Base-by-base conservation (phyloP, 768 basidiomycete species). In the Russula compacta region DNA sequence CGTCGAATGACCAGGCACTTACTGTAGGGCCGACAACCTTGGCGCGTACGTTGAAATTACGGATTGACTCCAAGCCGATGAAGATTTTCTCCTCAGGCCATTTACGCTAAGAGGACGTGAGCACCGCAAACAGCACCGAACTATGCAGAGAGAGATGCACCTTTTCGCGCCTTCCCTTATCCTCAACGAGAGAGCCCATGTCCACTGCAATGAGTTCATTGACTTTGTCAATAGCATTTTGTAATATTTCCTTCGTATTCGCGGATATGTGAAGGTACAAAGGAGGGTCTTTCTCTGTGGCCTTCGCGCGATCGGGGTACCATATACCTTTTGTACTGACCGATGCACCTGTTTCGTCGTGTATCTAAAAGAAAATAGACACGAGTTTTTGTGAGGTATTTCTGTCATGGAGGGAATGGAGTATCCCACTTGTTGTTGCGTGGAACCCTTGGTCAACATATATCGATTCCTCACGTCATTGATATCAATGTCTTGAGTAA, bases 81-180 rank as follows among this genome's bases (percentile, higher is more conserved):
- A 85, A 86, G 9, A 98, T 75, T 73, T 97, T 98, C 73, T 95
- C 94, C 72, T 98, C 95, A 1, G 95, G 94, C 95, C 95, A 98
- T 83, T 95, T 97, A 57, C 92, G 81, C 89, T 93, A 68, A 10
- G 40, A 47, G 19, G 17, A 44, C 14, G 44, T 69, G 60, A 69
- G 68, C 29, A 29, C 24, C 24, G 9, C 5, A 21, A 11, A 19
- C n/a, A 33, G 5, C 21, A 8, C 10, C 6, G 12, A 10, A 21
- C 53, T 33, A 29, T 8, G 21, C 4, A 38, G 40, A n/a, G 32
- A 15, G 7, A 17, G 17, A 66, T 64, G 17, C 56, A 89, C 87
- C 74, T 83, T 79, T 74, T 88, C 88, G 65, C 85, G 78, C 42
- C 79, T 68, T 57, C 81, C 84, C 74, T 88, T 87, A 63, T 90